These are phyloP conservation scores for Fusarium sp. DNA, from an alignment of 2,329 filamentous ascomycete species.

Conservation along the genomic window DNA sequence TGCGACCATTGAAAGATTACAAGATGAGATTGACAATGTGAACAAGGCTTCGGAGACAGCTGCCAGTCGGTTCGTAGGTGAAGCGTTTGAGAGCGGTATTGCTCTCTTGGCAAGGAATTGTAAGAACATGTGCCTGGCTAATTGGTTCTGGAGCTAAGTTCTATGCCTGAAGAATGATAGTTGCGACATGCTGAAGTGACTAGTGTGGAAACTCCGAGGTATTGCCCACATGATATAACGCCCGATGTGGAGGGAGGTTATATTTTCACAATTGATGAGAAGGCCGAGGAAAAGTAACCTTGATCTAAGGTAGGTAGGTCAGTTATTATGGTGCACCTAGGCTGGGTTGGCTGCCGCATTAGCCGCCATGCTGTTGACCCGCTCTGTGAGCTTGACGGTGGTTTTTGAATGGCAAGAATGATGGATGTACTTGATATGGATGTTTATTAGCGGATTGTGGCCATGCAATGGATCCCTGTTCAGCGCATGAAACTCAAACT, in stretches of 20 bases:
- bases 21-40: not conserved
- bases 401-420: too few species aligned
- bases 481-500: not conserved
- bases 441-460: not conserved
- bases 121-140: not conserved
- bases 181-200: accelerated
- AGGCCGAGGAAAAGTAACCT: not conserved
- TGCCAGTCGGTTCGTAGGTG: not conserved
- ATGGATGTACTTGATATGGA: not conserved
- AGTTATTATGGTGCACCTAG: too few species aligned
- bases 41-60: not conserved
- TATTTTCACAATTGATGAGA: not conserved
- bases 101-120: not conserved
- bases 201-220: not conserved
- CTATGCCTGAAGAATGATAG: not conserved
- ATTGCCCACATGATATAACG: not conserved
- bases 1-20: not conserved
- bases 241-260: not conserved
- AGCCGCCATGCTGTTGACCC: not conserved
- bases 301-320: too few species aligned
- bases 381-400: not conserved
- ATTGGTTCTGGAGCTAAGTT: not conserved
- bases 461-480: not conserved
- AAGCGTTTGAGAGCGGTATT: not conserved
- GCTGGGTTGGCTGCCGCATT: too few species aligned